A percentile compares a stretch with the other conserved stretches of the same genome.
Evolutionary conservation across 441 rosid species (phyloP).

Genomic region (Erodium trifolium): DNA sequence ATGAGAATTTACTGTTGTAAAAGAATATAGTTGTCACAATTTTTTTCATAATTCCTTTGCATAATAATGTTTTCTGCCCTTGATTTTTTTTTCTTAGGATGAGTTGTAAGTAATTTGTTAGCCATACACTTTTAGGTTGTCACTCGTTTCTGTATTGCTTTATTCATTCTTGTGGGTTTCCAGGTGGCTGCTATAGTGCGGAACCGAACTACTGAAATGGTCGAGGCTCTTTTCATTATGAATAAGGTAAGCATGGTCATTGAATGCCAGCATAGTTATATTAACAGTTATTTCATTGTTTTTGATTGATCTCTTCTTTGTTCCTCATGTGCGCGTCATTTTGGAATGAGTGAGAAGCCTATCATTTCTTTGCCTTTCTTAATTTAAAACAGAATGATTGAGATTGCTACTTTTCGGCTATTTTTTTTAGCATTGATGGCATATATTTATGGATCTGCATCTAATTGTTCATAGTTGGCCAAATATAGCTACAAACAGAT

Average conservation of each 20-base stretch:
- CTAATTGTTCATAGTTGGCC: not conserved
- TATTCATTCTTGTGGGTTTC: slow-evolving; percentile 18
- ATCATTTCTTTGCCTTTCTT: slow-evolving; percentile 4
- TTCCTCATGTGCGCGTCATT: not conserved
- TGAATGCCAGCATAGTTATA: not conserved
- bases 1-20: not conserved
- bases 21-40: not conserved
- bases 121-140: too few species aligned
- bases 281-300: not conserved
- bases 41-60: not conserved
- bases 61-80: not conserved
- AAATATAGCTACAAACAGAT: not conserved
- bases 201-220: slow-evolving; percentile 77
- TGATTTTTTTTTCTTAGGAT: too few species aligned
- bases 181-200: slow-evolving; percentile 69
- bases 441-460: not conserved
- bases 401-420: not conserved
- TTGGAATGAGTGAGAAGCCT: slow-evolving; percentile 2
- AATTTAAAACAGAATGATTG: not conserved
- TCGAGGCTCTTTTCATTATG: slow-evolving; percentile 68
- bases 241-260: slow-evolving; percentile 49
- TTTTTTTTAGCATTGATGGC: not conserved
- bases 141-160: slow-evolving; percentile 8
- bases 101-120: too few species aligned
- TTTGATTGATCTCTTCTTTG: not conserved